These are phyloP conservation scores for Xerocomellus chrysenteron DNA, from an alignment of 768 basidiomycete species.

Conservation along the genomic window DNA sequence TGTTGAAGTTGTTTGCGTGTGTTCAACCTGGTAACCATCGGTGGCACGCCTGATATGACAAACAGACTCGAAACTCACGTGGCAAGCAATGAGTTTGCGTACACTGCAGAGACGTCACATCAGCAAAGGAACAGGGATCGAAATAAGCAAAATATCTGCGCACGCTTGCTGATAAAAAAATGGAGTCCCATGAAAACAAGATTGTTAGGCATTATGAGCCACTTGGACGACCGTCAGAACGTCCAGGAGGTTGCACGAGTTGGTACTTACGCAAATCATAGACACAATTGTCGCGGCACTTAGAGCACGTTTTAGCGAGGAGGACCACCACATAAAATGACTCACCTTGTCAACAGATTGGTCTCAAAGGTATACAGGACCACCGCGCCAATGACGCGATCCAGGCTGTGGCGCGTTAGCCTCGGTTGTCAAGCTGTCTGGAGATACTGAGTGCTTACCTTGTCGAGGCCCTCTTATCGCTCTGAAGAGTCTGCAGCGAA, in stretches of 20 bases:
- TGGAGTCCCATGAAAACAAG: slow-evolving; percentile 54
- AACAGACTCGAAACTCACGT: slow-evolving; percentile 27
- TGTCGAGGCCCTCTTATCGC: slow-evolving; percentile 39
- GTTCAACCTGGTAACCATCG: slow-evolving; percentile 32
- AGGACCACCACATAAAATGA: neutral
- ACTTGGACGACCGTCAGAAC: slow-evolving; percentile 26
- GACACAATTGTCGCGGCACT: slow-evolving; percentile 44
- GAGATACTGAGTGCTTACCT: slow-evolving; percentile 24
- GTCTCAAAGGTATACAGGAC: slow-evolving; percentile 55
- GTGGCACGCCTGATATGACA: neutral
- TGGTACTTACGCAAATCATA: slow-evolving; percentile 40
- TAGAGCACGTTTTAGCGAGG: neutral
- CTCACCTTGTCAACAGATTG: slow-evolving; percentile 48
- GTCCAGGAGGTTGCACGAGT: neutral
- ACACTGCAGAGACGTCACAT: slow-evolving; percentile 33
- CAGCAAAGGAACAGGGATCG: neutral
- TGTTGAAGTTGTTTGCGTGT: slow-evolving; percentile 34
- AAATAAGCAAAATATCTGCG: slow-evolving; percentile 6
- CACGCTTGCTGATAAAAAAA: slow-evolving; percentile 53
- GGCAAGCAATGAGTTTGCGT: slow-evolving; percentile 51
- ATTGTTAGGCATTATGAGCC: slow-evolving; percentile 47
- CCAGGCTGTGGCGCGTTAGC: slow-evolving; percentile 34
- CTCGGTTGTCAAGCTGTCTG: no score
- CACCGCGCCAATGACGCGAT: slow-evolving; percentile 46
- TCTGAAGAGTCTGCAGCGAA: slow-evolving; percentile 40